Base-by-base conservation (phyloP, 2,329 filamentous ascomycete genomes). In the Sarocladium oryzae region DNA sequence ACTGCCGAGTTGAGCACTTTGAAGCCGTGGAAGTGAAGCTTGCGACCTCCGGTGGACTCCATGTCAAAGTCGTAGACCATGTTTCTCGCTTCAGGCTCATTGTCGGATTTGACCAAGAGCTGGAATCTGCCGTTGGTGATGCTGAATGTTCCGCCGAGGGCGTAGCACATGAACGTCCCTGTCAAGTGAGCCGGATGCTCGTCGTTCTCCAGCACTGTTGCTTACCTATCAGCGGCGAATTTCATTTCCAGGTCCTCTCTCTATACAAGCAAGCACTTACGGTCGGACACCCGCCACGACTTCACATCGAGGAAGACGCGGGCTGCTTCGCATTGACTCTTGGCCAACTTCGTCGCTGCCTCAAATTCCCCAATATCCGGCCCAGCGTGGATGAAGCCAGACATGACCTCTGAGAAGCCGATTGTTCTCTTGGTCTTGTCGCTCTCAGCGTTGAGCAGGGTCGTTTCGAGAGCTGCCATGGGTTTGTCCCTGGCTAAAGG, bases 401-500 rank as follows among this genome's bases (percentile, higher is more conserved):
- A 73, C 80, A 86, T 84, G 52, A 84, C 75, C 61, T 86, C 82
- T 0, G 78, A 78, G 59, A 86, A 86, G 21, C 76, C 77, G 51
- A 84, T 73, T 32, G 28, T 32, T 0, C 79, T 78, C 38, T 66
- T 66, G 9, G 73, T 70, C 28, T 74, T 69, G 49, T 73, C 57
- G 2, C 67, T 67, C 24, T 65, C 67, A 5, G 76, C 78, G 20
- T 62, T 60, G 18, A 63, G 60, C 51, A 79, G 73, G 13, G 66
- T 49, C 16, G 46, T 48, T 15, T 18, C 30, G 9, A 48, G 41
- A 33, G 52, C 30, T 30, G 41, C 48, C 16, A 40, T 64, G 24
- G 65, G 57, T 36, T 61, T 61, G 1, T 53, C 51, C n/a, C 53
- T 53, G 30, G 56, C 59, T 6, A 61, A 57, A 0, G 58, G 54